These are phyloP conservation scores for Gossypium herbaceum DNA, from an alignment of 345 rosid genomes.

Conservation along the genomic window DNA sequence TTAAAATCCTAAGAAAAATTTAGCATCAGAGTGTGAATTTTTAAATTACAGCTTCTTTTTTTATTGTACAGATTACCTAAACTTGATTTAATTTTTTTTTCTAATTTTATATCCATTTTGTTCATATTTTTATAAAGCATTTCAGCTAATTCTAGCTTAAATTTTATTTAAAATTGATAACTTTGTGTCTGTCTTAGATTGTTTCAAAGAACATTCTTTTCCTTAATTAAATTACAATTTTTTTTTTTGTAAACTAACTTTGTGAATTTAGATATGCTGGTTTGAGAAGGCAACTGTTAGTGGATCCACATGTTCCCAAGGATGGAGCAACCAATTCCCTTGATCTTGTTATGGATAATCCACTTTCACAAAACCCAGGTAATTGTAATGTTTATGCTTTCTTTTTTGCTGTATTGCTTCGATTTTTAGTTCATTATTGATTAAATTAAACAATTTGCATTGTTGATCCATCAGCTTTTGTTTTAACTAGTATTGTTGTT, in stretches of 20 bases:
- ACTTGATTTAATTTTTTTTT: not conserved
- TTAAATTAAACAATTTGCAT: not conserved
- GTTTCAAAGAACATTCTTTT: not conserved
- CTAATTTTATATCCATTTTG: not conserved
- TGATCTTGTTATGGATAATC: slow-evolving; percentile 78
- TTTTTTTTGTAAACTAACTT: not conserved
- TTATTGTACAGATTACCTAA: not conserved
- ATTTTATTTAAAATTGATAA: not conserved
- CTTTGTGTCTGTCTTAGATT: slow-evolving; percentile 6
- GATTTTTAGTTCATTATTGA: not conserved
- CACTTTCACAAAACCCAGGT: slow-evolving; percentile 97
- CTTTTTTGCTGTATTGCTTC: not conserved
- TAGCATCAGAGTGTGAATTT: not conserved
- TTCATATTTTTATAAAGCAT: not conserved
- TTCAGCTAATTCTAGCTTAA: slow-evolving; percentile 11
- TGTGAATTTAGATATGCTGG: slow-evolving; percentile 64
- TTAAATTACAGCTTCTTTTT: slow-evolving; percentile 6
- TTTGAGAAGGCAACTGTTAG: slow-evolving; percentile 67
- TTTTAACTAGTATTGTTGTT: not conserved
- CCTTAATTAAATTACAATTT: not conserved
- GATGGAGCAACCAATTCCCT: slow-evolving; percentile 50
- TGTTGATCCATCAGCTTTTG: not conserved
- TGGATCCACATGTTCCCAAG: slow-evolving; percentile 72
- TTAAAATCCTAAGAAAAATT: not conserved
- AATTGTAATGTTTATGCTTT: slow-evolving; percentile 18